Evolutionary conservation across 2,329 filamentous ascomycete genomes (phyloP).

Genomic region (Incumbomyces lentus): DNA sequence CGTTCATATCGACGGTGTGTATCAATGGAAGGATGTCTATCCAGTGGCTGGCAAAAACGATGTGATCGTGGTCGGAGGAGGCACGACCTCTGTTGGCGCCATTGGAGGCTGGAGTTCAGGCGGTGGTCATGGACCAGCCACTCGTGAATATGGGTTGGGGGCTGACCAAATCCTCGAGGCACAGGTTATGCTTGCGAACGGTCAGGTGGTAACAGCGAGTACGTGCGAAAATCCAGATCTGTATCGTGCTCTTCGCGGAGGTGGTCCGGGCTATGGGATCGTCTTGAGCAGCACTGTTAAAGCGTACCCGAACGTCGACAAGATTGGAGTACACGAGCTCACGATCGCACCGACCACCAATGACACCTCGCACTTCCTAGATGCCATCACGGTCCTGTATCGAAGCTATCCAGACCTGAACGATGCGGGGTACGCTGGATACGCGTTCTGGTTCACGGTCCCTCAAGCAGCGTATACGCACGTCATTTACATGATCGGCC

Average conservation of each 20-base stretch:
- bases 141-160: constrained; percentile 20
- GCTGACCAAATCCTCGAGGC: constrained; percentile 23
- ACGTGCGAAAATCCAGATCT: constrained; percentile 26
- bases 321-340: constrained; percentile 23
- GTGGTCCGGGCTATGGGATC: constrained; percentile 44
- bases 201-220: constrained; percentile 13
- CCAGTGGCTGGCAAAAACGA: constrained; percentile 20
- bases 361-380: constrained; percentile 15
- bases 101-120: constrained; percentile 24
- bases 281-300: constrained; percentile 34
- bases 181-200: constrained; percentile 21
- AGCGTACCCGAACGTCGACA: constrained; percentile 30
- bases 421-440: constrained; percentile 24
- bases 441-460: constrained; percentile 24
- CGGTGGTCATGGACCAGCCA: constrained; percentile 24
- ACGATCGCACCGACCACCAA: constrained; percentile 20
- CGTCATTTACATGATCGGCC: constrained; percentile 21
- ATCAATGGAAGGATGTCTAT: no score
- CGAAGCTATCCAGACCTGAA: constrained; percentile 21
- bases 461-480: constrained; percentile 23
- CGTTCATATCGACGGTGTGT: no score
- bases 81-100: constrained; percentile 13
- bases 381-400: constrained; percentile 21
- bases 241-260: constrained; percentile 43
- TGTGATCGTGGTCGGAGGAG: constrained; percentile 25